phyloP scores from a whole-genome alignment of 352 stramenopile species.

The Sclerospora graminicola region DNA sequence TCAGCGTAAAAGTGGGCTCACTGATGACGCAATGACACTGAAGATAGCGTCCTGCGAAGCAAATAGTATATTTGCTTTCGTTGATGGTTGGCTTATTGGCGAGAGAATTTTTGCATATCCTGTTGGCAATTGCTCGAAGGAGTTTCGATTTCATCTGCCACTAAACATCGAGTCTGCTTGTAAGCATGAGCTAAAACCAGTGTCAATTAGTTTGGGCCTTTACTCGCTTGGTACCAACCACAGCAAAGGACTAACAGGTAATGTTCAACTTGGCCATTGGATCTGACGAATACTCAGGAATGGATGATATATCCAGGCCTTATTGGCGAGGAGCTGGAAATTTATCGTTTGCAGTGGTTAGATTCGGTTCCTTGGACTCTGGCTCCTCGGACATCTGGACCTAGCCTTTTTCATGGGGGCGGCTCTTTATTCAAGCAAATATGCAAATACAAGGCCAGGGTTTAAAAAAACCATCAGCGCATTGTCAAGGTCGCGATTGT shows the following conservation, averaged over 20 bases:
- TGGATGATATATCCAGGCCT: slow-evolving; percentile 57
- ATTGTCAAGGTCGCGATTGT: too few relatives aligned
- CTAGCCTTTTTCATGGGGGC: too few relatives aligned
- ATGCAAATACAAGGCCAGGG: too few relatives aligned
- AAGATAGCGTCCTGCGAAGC: slow-evolving; percentile 48
- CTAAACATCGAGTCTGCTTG: slow-evolving; percentile 15
- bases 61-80: slow-evolving; percentile 38
- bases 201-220: slow-evolving; percentile 54
- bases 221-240: slow-evolving; percentile 43
- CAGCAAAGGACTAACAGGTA: slow-evolving; percentile 45
- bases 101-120: slow-evolving; percentile 37
- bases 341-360: slow-evolving; percentile 37
- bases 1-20: background rate
- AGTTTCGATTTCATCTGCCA: slow-evolving; percentile 35
- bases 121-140: slow-evolving; percentile 37
- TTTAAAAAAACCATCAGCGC: too few relatives aligned
- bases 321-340: slow-evolving; percentile 52
- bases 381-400: background rate
- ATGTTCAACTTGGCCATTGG: slow-evolving; percentile 32
- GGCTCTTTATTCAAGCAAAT: too few relatives aligned
- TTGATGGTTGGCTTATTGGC: slow-evolving; percentile 34
- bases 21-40: slow-evolving; percentile 8
- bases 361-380: slow-evolving; percentile 39
- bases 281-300: slow-evolving; percentile 13
- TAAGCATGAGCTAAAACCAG: slow-evolving; percentile 29